Base-by-base conservation (phyloP, 345 rosid genomes). In the Lumnitzera littorea region DNA sequence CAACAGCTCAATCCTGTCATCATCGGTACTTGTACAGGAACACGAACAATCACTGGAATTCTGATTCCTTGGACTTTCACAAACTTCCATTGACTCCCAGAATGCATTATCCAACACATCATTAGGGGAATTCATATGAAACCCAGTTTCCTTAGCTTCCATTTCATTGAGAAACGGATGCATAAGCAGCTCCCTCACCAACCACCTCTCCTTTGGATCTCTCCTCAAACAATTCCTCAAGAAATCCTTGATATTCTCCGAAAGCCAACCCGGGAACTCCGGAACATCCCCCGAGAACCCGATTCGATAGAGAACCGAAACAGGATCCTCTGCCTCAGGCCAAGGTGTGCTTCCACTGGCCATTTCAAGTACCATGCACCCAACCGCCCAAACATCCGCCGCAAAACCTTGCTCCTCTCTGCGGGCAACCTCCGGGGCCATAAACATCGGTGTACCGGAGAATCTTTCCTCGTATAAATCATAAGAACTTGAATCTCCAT, bases 341-440 rank as follows among this genome's bases (percentile, higher is more conserved):
- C 98, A 92, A 36, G 96, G 96, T 14, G 51, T 73, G 41, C 24
- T 70, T 50, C 98, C 96, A 0, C 86, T 87, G 11, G 85, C 83
- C 96, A 87, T 89, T 73, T 92, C 96, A 48, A 89, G 69, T 65
- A 85, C 60, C 58, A 75, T 68, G 61, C 98, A 89, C 25, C 98
- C 96, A 10, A 87, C 71, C 11, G 95, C 91, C 98, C 98, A 92
- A 20, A 92, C 74, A 57, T 92, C 98, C 56, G 96, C 96, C 9
- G 81, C 72, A 56, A 75, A 82, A 27, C 95, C 84, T 73, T 92
- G 98, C 4, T 80, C 89, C 67, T 89, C 94, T 15, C 92, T 87
- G 1, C 96, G 79, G 0, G 94, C 95, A 20, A 84, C 96, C 80
- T 92, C 98, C 53, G 96, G 98, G 0, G 98, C 71, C 98, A 92